Evolutionary conservation across 139 green algal species (phyloP).

Genomic region (Chloropicon primus): DNA sequence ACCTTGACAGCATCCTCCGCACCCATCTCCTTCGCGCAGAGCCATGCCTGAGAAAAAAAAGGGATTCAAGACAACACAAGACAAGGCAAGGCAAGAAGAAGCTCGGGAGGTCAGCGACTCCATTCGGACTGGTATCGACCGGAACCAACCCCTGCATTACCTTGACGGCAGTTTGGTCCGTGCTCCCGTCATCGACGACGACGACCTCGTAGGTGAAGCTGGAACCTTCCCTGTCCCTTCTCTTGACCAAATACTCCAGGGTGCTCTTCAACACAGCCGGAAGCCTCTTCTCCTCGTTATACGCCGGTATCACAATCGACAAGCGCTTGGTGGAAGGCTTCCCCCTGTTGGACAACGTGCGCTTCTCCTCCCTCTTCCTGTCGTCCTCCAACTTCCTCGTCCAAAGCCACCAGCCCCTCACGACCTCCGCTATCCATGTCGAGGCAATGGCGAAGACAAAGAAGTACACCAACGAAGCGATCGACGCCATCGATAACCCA

Average conservation of each 20-base stretch:
- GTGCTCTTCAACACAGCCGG: conserved; percentile 60
- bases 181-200: conserved; percentile 90
- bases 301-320: conserved; percentile 75
- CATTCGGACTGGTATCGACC: too few relatives aligned
- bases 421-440: not conserved
- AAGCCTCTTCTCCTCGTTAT: conserved; percentile 84
- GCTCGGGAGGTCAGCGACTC: too few relatives aligned
- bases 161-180: conserved; percentile 48
- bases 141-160: too few relatives aligned
- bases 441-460: not conserved
- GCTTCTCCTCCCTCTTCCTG: not conserved
- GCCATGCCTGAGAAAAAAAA: too few relatives aligned
- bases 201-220: conserved; percentile 87
- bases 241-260: conserved; percentile 26
- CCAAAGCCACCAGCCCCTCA: not conserved
- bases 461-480: not conserved
- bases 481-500: too few relatives aligned
- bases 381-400: not conserved
- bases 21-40: not conserved
- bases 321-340: conserved; percentile 44
- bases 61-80: too few relatives aligned
- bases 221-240: conserved; percentile 7
- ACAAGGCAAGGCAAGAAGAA: too few relatives aligned
- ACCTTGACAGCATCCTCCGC: not conserved
- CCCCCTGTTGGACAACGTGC: not conserved